A percentile compares a stretch with the other conserved stretches of the same genome.
phyloP scores from a whole-genome alignment of 768 basidiomycete genomes.

The Hygrocybe punicea region DNA sequence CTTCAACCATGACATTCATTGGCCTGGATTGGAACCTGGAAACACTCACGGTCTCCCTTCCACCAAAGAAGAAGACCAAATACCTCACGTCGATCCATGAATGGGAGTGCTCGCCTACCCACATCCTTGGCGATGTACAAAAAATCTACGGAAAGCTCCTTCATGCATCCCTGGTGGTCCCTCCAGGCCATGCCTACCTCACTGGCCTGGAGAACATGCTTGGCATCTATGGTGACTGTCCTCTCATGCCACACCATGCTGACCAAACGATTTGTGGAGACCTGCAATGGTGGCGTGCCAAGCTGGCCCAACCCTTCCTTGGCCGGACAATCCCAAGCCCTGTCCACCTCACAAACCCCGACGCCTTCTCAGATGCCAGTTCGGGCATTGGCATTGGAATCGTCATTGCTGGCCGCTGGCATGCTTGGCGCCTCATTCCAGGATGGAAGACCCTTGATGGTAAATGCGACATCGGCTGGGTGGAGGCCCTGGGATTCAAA shows the following conservation, averaged over 20 bases:
- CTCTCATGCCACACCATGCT: slow-evolving; percentile 29
- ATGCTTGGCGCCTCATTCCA: slow-evolving; percentile 30
- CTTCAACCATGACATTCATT: slow-evolving; percentile 8
- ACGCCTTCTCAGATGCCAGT: slow-evolving; percentile 42
- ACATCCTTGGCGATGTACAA: slow-evolving; percentile 33
- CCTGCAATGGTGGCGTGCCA: slow-evolving; percentile 35
- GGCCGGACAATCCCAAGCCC: slow-evolving; percentile 27
- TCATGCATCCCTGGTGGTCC: slow-evolving; percentile 30
- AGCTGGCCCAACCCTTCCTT: slow-evolving; percentile 13
- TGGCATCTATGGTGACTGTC: slow-evolving; percentile 20
- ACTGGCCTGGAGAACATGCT: slow-evolving; percentile 40
- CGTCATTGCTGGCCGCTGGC: slow-evolving; percentile 26
- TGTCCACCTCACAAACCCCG: slow-evolving; percentile 20
- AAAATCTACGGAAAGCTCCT: slow-evolving; percentile 41
- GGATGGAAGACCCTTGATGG: slow-evolving; percentile 27
- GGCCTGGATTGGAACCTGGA: slow-evolving; percentile 22
- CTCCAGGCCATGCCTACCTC: slow-evolving; percentile 37
- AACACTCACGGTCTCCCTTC: slow-evolving; percentile 19
- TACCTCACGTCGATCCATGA: slow-evolving; percentile 26
- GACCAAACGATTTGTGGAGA: slow-evolving; percentile 15
- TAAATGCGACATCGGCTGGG: slow-evolving; percentile 44
- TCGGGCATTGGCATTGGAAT: slow-evolving; percentile 35
- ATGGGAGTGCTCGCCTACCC: slow-evolving; percentile 22
- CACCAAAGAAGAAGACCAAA: slow-evolving; percentile 9
- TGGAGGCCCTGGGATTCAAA: slow-evolving; percentile 44